phyloP scores from a whole-genome alignment of 257 asterid species.

The Mitragyna speciosa region DNA sequence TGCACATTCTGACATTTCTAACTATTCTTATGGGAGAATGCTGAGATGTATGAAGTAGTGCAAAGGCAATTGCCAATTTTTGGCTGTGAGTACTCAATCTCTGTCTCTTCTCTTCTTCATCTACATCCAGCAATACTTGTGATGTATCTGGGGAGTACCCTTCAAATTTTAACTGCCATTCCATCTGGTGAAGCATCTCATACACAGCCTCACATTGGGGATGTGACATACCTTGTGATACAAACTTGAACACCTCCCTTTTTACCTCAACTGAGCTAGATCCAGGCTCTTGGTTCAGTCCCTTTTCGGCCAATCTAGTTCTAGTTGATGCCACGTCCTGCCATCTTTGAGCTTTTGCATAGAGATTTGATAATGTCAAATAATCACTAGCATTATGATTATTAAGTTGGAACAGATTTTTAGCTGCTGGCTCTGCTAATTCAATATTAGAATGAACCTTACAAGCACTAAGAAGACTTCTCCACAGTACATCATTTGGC shows the following conservation, averaged over 20 bases:
- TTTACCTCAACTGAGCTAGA: conserved; percentile 57
- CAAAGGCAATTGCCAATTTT: conserved; percentile 79
- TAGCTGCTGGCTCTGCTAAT: conserved; percentile 57
- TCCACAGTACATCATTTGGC: conserved; percentile 72
- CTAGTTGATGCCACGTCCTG: conserved; percentile 42
- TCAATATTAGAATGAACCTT: conserved; percentile 49
- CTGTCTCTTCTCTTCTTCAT: conserved; percentile 74
- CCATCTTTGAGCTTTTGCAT: conserved; percentile 69
- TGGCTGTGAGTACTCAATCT: conserved; percentile 66
- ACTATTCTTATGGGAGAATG: conserved; percentile 55
- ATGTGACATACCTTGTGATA: conserved; percentile 51
- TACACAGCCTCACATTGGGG: conserved; percentile 43
- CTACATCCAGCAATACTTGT: conserved; percentile 52
- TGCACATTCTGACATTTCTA: conserved; percentile 83
- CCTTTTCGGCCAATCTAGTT: conserved; percentile 40
- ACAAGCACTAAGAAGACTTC: conserved; percentile 68
- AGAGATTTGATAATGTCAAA: conserved; percentile 50
- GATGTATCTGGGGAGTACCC: conserved; percentile 72
- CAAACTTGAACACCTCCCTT: conserved; percentile 54
- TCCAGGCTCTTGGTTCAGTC: conserved; percentile 49
- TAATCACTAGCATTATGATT: conserved; percentile 64
- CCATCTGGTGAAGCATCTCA: conserved; percentile 89
- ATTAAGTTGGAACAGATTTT: conserved; percentile 33
- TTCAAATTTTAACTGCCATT: conserved; percentile 84
- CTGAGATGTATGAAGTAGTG: conserved; percentile 45